Evolutionary conservation across 2,329 filamentous ascomycete genomes (phyloP).

Genomic region (Zalaria obscura): DNA sequence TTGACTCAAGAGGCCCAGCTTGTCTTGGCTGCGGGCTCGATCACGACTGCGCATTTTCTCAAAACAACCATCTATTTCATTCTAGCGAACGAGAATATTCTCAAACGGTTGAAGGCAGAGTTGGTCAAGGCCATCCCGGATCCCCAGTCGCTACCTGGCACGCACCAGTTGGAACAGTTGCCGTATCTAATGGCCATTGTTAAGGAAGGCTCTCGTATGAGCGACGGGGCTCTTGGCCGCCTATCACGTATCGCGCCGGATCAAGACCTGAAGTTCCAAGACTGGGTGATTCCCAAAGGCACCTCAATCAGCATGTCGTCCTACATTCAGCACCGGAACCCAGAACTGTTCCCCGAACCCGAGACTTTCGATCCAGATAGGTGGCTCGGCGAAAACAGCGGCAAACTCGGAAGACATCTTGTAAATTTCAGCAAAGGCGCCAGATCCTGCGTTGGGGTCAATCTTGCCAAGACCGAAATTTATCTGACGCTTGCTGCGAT

Average conservation of each 20-base stretch:
- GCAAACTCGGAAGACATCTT: constrained; percentile 14
- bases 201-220: constrained; percentile 9
- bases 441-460: constrained; percentile 16
- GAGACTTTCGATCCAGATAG: constrained; percentile 21
- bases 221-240: constrained; percentile 7
- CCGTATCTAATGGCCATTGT: constrained; percentile 10
- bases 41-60: constrained; percentile 9
- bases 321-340: constrained; percentile 13
- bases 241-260: constrained; percentile 10
- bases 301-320: constrained; percentile 16
- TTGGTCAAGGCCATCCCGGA: constrained; percentile 1
- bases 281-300: constrained; percentile 8
- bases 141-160: neutral
- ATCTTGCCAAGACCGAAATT: constrained; percentile 21
- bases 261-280: constrained; percentile 6
- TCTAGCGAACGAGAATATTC: constrained; percentile 6
- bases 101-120: constrained; percentile 4
- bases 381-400: constrained; percentile 13
- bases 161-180: constrained; percentile 7
- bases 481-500: constrained; percentile 17
- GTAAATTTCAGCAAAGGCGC: constrained; percentile 21
- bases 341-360: constrained; percentile 18
- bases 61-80: constrained; percentile 10
- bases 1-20: constrained; percentile 10
- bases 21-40: constrained; percentile 10